Evolutionary conservation across 2,329 filamentous ascomycete species (phyloP), one percentile per base, ranked within the genome.

Genomic region (Uncinocarpus reesii): DNA sequence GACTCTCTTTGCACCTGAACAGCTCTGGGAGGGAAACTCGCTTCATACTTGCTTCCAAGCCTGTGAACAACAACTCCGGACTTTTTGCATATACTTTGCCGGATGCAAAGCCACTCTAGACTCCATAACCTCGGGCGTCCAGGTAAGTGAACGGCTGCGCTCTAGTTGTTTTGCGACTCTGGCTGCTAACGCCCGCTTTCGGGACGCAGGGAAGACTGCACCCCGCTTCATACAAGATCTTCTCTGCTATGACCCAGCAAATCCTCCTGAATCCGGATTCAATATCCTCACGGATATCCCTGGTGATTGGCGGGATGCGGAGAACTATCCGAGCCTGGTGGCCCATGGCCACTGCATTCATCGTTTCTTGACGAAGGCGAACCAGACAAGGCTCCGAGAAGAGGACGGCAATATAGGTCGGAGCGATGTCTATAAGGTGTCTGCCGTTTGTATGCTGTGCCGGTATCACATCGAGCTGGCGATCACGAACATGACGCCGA

Each of bases 381-480:
- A 70, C 38, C 78, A 82, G 61, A 78, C 74, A 64, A 38, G 57
- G 48, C 15, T 61, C 65, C 8, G 71, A 73, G 48, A 59, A 64
- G 24, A 58, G 62, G 26, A 61, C 66, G 29, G 61, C 65, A 50
- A 54, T 55, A 26, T 51, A 61, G 5, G 29, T n/a, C 2, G 13
- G n/a, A 15, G 34, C 13, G 71, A 71, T 2, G 59, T 70, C 40
- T 79, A 76, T 59, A 78, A 73, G 55, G 68, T 82, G 23, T 75
- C 80, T 13, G 72, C 79, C 2, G 72, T 79, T 54, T 86, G 82
- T 62, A 65, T 70, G 48, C 70, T 68, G 51, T 86, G 82, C 60
- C 75, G 78, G 44, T 71, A 72, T 57, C 81, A 85, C 62, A 66
- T 83, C 36, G 72, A 79, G 54, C 60, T 85, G 18, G 65, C 66